Evolutionary conservation across 169 alveolate genomes (phyloP).

Genomic region (Plasmodium gonderi): DNA sequence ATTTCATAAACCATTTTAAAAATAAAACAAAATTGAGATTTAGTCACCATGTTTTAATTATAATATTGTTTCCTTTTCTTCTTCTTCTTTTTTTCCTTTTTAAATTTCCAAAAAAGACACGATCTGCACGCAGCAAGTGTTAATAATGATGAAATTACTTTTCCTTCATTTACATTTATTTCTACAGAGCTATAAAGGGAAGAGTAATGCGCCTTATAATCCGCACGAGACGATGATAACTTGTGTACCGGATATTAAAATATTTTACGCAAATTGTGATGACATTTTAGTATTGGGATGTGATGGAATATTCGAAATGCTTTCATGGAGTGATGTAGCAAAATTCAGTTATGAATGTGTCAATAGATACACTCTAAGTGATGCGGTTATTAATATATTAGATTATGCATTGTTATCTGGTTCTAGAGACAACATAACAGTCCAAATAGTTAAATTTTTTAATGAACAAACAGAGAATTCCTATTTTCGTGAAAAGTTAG

Average conservation of each 20-base stretch:
- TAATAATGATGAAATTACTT: background rate
- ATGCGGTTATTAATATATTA: conserved; percentile 58
- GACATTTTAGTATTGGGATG: conserved; percentile 64
- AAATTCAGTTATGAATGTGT: conserved; percentile 60
- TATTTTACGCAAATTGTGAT: conserved; percentile 50
- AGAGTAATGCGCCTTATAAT: conserved; percentile 16
- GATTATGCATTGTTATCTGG: conserved; percentile 70
- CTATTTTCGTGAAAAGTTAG: conserved; percentile 52
- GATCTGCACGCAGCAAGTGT: background rate
- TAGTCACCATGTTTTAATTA: background rate
- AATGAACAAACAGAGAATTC: conserved; percentile 23
- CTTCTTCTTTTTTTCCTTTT: background rate
- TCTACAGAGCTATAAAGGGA: conserved; percentile 44
- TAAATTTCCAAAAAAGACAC: background rate
- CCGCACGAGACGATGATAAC: conserved; percentile 67
- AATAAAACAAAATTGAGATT: conserved; percentile 2
- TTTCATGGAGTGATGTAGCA: conserved; percentile 70
- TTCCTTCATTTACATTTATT: background rate
- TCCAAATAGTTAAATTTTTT: conserved; percentile 68
- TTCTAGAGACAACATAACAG: conserved; percentile 63
- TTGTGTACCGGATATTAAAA: conserved; percentile 64
- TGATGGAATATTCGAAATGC: conserved; percentile 72
- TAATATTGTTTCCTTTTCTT: background rate
- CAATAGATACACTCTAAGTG: conserved; percentile 56
- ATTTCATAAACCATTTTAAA: background rate